These are phyloP conservation scores for Amauroascus verrucosus DNA, from an alignment of 2,329 filamentous ascomycete species.

Conservation along the genomic window DNA sequence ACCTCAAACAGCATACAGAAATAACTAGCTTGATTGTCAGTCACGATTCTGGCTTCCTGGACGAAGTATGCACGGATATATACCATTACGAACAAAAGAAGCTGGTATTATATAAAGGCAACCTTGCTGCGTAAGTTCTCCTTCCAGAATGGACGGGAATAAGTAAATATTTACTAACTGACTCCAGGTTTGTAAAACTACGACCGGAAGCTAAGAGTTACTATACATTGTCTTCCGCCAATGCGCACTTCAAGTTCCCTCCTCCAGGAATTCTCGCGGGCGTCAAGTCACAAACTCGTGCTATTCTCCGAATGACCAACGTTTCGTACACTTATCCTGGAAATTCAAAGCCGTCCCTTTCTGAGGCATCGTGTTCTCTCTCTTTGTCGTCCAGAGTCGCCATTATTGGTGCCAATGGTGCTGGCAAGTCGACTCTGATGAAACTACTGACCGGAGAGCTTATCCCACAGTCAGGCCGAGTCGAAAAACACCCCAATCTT, in stretches of 20 bases:
- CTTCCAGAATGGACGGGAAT: background rate
- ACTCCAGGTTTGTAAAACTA: conserved; percentile 60
- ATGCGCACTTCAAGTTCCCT: conserved; percentile 96
- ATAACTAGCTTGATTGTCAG: conserved; percentile 97
- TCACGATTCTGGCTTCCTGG: conserved; percentile 95
- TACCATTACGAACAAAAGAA: conserved; percentile 99
- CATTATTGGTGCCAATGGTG: conserved; percentile 95
- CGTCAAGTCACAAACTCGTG: conserved; percentile 87
- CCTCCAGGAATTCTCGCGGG: conserved; percentile 86
- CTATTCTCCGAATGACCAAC: conserved; percentile 90
- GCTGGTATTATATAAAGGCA: conserved; percentile 49
- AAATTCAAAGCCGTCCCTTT: conserved; percentile 73
- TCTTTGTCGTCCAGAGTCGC: conserved; percentile 84
- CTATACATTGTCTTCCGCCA: conserved; percentile 83
- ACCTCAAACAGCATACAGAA: conserved; percentile 88
- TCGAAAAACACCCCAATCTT: conserved; percentile 97
- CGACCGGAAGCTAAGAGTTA: conserved; percentile 95
- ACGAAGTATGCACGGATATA: conserved; percentile 96
- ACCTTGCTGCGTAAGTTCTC: conserved; percentile 35
- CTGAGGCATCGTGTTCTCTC: conserved; percentile 77
- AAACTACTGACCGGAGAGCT: conserved; percentile 92
- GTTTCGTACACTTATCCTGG: conserved; percentile 92
- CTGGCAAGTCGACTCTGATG: conserved; percentile 95
- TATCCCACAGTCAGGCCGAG: conserved; percentile 70
- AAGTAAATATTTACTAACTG: conserved; percentile 10